A percentile compares a stretch with the other conserved stretches of the same genome.
Evolutionary conservation across 2,329 filamentous ascomycete species (phyloP).

Genomic region (Arthrobotrys musiformis): DNA sequence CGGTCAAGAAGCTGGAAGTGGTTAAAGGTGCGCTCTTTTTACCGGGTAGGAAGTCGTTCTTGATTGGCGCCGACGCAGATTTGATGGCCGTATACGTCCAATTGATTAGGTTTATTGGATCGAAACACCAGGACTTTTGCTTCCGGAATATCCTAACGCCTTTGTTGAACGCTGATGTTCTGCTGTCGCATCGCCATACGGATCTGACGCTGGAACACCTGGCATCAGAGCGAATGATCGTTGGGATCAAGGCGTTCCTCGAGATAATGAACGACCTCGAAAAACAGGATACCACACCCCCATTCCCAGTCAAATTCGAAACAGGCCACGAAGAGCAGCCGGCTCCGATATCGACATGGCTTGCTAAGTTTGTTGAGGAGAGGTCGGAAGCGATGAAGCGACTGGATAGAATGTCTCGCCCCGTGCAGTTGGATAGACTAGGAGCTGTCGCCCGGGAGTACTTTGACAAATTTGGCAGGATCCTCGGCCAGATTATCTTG

Average conservation of each 20-base stretch:
- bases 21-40: constrained; percentile 86
- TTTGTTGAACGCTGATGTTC: constrained; percentile 80
- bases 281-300: constrained; percentile 80
- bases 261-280: constrained; percentile 94
- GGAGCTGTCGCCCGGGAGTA: constrained; percentile 83
- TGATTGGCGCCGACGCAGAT: constrained; percentile 83
- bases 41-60: constrained; percentile 74
- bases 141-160: constrained; percentile 95
- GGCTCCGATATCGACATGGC: constrained; percentile 61
- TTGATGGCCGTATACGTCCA: constrained; percentile 91
- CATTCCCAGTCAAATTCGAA: constrained; percentile 76
- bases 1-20: constrained; percentile 85
- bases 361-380: constrained; percentile 59
- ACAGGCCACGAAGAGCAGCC: constrained; percentile 58
- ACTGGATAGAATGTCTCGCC: constrained; percentile 70
- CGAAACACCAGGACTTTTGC: constrained; percentile 91
- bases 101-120: constrained; percentile 92
- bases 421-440: constrained; percentile 72
- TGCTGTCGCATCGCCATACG: constrained; percentile 67
- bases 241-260: constrained; percentile 92
- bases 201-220: constrained; percentile 84
- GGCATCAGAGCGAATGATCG: constrained; percentile 96
- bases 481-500: constrained; percentile 93
- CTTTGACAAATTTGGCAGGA: constrained; percentile 91
- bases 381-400: constrained; percentile 59